These are phyloP conservation scores for Annulohypoxylon truncatum DNA, from an alignment of 2,329 filamentous ascomycete genomes.

Conservation along the genomic window DNA sequence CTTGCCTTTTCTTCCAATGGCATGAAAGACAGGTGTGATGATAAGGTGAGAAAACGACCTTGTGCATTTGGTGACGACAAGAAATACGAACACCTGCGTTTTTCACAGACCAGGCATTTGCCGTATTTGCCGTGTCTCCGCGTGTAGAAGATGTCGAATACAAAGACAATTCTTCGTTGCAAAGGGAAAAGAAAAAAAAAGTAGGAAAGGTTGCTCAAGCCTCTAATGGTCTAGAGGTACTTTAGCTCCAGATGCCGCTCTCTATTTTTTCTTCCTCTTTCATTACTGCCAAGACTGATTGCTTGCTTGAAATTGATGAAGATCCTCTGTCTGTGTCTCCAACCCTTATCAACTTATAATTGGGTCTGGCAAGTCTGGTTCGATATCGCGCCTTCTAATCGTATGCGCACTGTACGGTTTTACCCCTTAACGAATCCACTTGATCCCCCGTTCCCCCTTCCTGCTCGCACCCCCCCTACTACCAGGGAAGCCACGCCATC, in stretches of 20 bases:
- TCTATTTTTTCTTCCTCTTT: constrained; percentile 3
- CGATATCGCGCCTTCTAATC: constrained; percentile 10
- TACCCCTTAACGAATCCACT: constrained; percentile 45
- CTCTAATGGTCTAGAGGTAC: not conserved
- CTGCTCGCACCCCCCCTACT: constrained; percentile 40
- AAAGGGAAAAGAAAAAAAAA: not conserved
- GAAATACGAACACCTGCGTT: constrained; percentile 28
- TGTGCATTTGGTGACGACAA: constrained; percentile 28
- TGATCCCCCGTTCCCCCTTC: constrained; percentile 42
- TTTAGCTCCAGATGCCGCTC: constrained; percentile 25
- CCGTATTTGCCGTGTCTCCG: constrained; percentile 15
- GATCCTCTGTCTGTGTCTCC: constrained; percentile 32
- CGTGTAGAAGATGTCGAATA: not conserved
- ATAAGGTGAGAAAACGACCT: constrained; percentile 29
- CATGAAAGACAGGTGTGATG: constrained; percentile 14
- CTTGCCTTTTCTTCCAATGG: constrained; percentile 27
- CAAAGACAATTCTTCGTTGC: constrained; percentile 1
- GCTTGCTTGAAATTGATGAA: constrained; percentile 40
- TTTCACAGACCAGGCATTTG: constrained; percentile 14
- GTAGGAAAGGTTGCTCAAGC: not conserved
- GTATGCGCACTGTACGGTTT: constrained; percentile 23
- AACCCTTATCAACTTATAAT: constrained; percentile 16
- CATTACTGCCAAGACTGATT: constrained; percentile 27
- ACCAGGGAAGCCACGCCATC: constrained; percentile 45
- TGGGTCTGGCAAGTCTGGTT: constrained; percentile 20